phyloP scores from a whole-genome alignment of 2,329 filamentous ascomycete genomes.

The Calonectria montana region DNA sequence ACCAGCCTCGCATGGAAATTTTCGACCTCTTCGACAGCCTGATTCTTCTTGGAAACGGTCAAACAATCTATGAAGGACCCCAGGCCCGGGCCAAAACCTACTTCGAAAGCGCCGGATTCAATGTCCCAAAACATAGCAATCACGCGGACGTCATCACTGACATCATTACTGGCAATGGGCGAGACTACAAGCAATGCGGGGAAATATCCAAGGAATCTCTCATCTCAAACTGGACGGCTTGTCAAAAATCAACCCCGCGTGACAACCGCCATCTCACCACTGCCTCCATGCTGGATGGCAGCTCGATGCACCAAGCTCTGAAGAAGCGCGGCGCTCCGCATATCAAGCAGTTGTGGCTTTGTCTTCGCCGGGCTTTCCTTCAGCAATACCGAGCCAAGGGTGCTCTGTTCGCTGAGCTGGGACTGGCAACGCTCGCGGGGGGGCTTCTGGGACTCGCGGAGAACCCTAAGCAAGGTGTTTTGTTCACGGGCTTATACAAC shows the following conservation, averaged over 20 bases:
- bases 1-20: constrained; percentile 69
- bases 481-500: constrained; percentile 65
- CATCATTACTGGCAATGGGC: constrained; percentile 69
- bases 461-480: constrained; percentile 59
- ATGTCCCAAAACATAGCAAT: constrained; percentile 62
- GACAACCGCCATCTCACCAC: constrained; percentile 30
- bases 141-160: constrained; percentile 70
- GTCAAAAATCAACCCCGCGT: constrained; percentile 32
- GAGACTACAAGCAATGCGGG: constrained; percentile 58
- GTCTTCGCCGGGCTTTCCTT: constrained; percentile 62
- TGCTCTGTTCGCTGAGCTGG: constrained; percentile 66
- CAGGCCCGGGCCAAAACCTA: constrained; percentile 57
- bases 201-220: constrained; percentile 61
- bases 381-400: constrained; percentile 67
- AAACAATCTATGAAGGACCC: constrained; percentile 65
- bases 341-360: constrained; percentile 63
- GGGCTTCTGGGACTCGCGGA: constrained; percentile 66
- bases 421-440: constrained; percentile 62
- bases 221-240: constrained; percentile 60
- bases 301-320: constrained; percentile 57
- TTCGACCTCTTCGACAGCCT: constrained; percentile 68
- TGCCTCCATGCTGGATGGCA: constrained; percentile 39
- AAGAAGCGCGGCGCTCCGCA: constrained; percentile 61
- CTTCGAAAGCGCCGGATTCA: constrained; percentile 64
- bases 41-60: constrained; percentile 65